Base-by-base conservation (phyloP, 106 monocot genomes). In the Allium cepa region DNA sequence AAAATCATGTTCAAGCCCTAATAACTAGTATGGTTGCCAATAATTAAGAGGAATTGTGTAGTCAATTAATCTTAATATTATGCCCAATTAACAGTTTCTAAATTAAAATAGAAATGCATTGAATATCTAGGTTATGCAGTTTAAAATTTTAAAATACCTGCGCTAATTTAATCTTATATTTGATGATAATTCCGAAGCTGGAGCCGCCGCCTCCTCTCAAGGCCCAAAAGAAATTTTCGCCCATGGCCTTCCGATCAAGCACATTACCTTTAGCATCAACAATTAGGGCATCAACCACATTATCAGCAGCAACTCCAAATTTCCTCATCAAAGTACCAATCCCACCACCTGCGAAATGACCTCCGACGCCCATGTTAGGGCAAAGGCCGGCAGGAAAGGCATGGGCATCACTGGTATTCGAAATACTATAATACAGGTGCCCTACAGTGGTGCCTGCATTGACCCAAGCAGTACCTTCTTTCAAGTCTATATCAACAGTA, bases 161-260 rank as follows among this genome's bases (percentile, higher is more conserved):
- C 3, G 36, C 77, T 7, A 78, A 66, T 48, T 56, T 75, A 11
- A 78, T 0, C 74, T 71, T 77, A 47, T 17, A 82, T 9, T 68
- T 15, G 17, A 71, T 2, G 10, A 82, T 58, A 11, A 75, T 22
- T n/a, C 71, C 71, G 27, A 78, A 83, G 56, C 67, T 75, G 4
- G 57, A 75, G 16, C 66, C 83, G 11, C 82, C 78, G 0, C 82
- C 80, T 3, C 88, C 88, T 10, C 89, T 70, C 3, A 85, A 72
- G 5, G 85, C 89, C 85, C 83, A 90, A 59, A 90, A 90, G 15
- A 78, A 68, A 62, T 89, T 82, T 58, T 85, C 79, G 4, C 85
- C 79, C 88, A 85, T 88, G 22, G 75, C 17, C 14, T 28, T 60
- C 8, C 79, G 28, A 14, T 77, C 64, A 7, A 85, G 77, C 10